Evolutionary conservation across 2,329 filamentous ascomycete species (phyloP).

Genomic region (Colletotrichum tamarilloi): DNA sequence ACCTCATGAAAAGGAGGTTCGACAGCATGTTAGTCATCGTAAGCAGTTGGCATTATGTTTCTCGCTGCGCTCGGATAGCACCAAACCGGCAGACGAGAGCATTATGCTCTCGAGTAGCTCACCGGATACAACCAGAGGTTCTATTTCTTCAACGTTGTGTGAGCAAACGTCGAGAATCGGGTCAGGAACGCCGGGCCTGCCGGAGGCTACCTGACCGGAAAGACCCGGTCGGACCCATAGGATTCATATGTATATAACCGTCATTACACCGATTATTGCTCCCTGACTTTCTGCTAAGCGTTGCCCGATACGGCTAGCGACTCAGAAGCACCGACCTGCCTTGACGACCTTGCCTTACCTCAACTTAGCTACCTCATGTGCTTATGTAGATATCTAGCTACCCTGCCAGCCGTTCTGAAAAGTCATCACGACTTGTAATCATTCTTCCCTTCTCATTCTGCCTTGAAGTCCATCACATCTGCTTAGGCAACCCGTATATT

Average conservation of each 20-base stretch:
- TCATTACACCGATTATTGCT: not conserved
- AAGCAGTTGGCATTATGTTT: not conserved
- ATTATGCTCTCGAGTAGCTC: not conserved
- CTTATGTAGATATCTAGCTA: not conserved
- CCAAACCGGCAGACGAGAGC: not conserved
- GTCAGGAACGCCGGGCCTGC: not conserved
- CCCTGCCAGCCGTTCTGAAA: not conserved
- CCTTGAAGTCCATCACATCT: not conserved
- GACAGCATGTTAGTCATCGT: not conserved
- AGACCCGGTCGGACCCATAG: not conserved
- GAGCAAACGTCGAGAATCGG: not conserved
- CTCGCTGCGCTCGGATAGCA: not conserved
- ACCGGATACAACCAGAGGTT: not conserved
- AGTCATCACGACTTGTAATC: conserved; percentile 1
- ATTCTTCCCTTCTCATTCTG: not conserved
- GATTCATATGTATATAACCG: not conserved
- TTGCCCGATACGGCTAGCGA: not conserved
- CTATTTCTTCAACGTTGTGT: not conserved
- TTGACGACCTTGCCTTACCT: not conserved
- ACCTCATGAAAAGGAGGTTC: not conserved
- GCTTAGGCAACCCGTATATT: not conserved
- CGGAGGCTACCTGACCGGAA: not conserved
- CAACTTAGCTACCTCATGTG: not conserved
- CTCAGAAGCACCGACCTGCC: not conserved
- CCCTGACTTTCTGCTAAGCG: not conserved